Percentiles rank a stretch among this genome's conserved stretches.
Conservation (phyloP, 2,329 filamentous ascomycete genomes). For the Arachnomyces sp. region DNA sequence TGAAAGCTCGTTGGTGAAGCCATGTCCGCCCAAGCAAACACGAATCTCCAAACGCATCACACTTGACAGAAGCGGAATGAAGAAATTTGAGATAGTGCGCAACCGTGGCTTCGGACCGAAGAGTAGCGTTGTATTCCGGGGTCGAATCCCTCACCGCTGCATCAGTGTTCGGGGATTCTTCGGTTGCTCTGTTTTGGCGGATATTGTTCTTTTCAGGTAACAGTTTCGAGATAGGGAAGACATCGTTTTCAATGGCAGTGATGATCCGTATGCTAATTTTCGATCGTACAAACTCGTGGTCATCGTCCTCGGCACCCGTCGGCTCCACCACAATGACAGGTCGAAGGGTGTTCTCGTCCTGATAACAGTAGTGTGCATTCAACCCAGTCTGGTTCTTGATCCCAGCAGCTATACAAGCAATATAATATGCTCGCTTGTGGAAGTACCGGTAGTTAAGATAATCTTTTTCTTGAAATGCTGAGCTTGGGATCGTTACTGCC, state of each 20-base stretch:
- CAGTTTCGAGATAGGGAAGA: slow-evolving; percentile 66
- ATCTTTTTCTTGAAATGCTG: slow-evolving; percentile 86
- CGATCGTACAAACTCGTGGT: slow-evolving; percentile 28
- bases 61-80: slow-evolving; percentile 59
- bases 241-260: slow-evolving; percentile 58
- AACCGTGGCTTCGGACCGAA: slow-evolving; percentile 69
- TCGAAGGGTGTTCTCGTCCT: slow-evolving; percentile 67
- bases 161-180: slow-evolving; percentile 23
- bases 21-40: slow-evolving; percentile 80
- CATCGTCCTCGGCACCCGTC: slow-evolving; percentile 24
- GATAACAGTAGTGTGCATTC: slow-evolving; percentile 53
- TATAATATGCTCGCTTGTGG: slow-evolving; percentile 85
- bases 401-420: slow-evolving; percentile 68
- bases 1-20: slow-evolving; percentile 80
- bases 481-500: slow-evolving; percentile 72
- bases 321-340: slow-evolving; percentile 52
- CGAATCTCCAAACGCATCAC: slow-evolving; percentile 68
- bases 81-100: slow-evolving; percentile 68
- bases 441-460: slow-evolving; percentile 90
- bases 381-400: slow-evolving; percentile 52
- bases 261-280: slow-evolving; percentile 64
- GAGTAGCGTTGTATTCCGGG: slow-evolving; percentile 79
- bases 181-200: slow-evolving; percentile 45
- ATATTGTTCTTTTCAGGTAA: slow-evolving; percentile 62
- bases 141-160: slow-evolving; percentile 42